Evolutionary conservation across 306 rosid species (phyloP), one percentile per base, ranked within the genome.

Genomic region (Prunus kanzakura): DNA sequence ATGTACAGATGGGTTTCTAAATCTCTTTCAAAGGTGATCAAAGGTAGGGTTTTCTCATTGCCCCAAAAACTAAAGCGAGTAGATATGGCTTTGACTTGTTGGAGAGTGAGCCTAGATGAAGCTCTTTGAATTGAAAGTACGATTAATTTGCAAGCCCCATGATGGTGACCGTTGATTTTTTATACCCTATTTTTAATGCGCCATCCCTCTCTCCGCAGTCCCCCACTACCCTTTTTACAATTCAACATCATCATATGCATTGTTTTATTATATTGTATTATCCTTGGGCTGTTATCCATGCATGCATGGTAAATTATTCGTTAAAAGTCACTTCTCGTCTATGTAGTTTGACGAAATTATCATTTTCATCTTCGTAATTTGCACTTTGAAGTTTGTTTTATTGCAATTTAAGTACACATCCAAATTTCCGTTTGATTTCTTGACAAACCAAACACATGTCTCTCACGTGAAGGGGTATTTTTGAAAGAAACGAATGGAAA

Each of bases 111-210:
- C 52, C 35, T 14, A 20, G 13, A 38, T 38, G 43, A 38, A 20
- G 29, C 29, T 60, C 15, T 38, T 38, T 38, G 9, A 38, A 20
- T 20, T 56, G 62, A 25, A 56, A 56, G 62, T 56, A 56, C 62
- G 62, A 20, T 56, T 3, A 56, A 56, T 23, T 56, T 20, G 62
- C 62, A 13, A 27, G 67, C 43, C 16, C 57, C 20, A 14, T 63
- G 67, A 63, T 63, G 18, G 47, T 11, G 69, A 73, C 77, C 47
- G 60, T 73, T 47, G 58, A 46, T 73, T 29, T 63, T 63, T 63
- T 63, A 63, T 63, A 29, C 67, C 45, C 12, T 47, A 32, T 25
- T 60, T 60, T 60, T 12, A 10, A 60, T 60, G 16, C 35, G 43
- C 16, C 64, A 22, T 20, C 3, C 66, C 19, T 58, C 30, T n/a